Evolutionary conservation across 441 rosid species (phyloP).

Genomic region (Euphorbia schlechtendalii): DNA sequence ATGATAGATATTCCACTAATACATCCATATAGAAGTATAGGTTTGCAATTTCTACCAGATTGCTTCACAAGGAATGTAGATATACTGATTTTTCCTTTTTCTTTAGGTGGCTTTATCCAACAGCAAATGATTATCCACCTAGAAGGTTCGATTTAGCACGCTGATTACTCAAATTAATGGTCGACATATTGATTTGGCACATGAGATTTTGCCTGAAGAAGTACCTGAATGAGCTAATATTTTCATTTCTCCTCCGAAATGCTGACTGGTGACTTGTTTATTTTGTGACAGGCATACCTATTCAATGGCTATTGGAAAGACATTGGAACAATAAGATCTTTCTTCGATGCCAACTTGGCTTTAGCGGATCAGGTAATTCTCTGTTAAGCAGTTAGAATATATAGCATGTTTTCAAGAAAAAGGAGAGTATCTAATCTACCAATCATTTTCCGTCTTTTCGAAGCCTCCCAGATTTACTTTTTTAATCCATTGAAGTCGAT

Average conservation of each 20-base stretch:
- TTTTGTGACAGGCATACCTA: conserved; percentile 55
- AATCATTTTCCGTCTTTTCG: conserved; percentile 13
- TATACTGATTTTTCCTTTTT: not conserved
- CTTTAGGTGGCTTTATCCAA: conserved; percentile 53
- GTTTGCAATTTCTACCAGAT: not conserved
- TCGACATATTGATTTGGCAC: not conserved
- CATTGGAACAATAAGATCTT: conserved; percentile 75
- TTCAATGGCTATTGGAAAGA: conserved; percentile 83
- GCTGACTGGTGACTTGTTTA: conserved; percentile 7
- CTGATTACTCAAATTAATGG: not conserved
- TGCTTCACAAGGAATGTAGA: not conserved
- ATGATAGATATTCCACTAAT: not conserved
- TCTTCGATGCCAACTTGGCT: conserved; percentile 86
- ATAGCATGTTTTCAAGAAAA: not conserved
- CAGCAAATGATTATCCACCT: conserved; percentile 46
- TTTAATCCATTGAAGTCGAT: conserved; percentile 78
- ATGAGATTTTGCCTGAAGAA: not conserved
- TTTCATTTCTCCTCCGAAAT: no score
- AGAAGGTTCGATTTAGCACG: not conserved
- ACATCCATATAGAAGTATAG: not conserved
- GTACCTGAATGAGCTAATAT: not conserved
- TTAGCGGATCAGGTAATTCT: no score
- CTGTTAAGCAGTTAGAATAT: conserved; percentile 18
- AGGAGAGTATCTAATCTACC: conserved; percentile 1
- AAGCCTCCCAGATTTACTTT: conserved; percentile 66